A percentile compares a stretch with the other conserved stretches of the same genome.
These are phyloP conservation scores for Termitomyces sp. DNA, from an alignment of 768 basidiomycete species.

Conservation along the genomic window DNA sequence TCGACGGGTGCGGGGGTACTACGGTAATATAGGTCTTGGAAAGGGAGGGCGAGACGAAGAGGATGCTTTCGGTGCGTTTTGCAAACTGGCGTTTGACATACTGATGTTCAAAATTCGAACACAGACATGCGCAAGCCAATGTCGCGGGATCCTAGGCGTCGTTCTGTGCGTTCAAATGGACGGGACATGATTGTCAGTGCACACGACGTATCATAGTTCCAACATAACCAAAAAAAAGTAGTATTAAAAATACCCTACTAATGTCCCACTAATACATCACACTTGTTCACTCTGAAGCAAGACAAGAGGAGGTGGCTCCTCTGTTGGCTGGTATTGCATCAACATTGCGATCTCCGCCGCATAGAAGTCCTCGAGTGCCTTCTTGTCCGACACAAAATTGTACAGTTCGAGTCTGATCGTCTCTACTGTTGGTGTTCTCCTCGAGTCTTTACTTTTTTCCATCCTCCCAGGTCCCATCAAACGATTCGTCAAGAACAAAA, in stretches of 20 bases:
- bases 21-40: constrained; percentile 69
- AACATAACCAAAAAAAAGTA: constrained; percentile 7
- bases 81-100: background rate
- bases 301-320: constrained; percentile 51
- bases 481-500: constrained; percentile 86
- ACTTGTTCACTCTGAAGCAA: background rate
- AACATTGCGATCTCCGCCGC: constrained; percentile 59
- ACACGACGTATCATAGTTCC: constrained; percentile 43
- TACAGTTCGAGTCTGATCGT: constrained; percentile 54
- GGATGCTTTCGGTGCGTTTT: constrained; percentile 79
- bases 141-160: constrained; percentile 50
- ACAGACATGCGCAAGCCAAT: constrained; percentile 71
- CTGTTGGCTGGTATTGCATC: constrained; percentile 20
- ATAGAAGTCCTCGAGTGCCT: constrained; percentile 59
- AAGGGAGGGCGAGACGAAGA: constrained; percentile 79
- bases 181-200: constrained; percentile 66
- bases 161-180: constrained; percentile 66
- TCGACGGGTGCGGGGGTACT: constrained; percentile 86
- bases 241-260: background rate
- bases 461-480: constrained; percentile 69
- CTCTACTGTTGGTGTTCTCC: constrained; percentile 54
- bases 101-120: background rate
- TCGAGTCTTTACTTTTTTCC: constrained; percentile 52
- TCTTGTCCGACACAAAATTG: constrained; percentile 58
- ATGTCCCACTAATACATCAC: background rate